A percentile compares a stretch with the other conserved stretches of the same genome.
These are phyloP conservation scores for Cladophialophora bantiana DNA, from an alignment of 2,329 filamentous ascomycete species.

Conservation along the genomic window DNA sequence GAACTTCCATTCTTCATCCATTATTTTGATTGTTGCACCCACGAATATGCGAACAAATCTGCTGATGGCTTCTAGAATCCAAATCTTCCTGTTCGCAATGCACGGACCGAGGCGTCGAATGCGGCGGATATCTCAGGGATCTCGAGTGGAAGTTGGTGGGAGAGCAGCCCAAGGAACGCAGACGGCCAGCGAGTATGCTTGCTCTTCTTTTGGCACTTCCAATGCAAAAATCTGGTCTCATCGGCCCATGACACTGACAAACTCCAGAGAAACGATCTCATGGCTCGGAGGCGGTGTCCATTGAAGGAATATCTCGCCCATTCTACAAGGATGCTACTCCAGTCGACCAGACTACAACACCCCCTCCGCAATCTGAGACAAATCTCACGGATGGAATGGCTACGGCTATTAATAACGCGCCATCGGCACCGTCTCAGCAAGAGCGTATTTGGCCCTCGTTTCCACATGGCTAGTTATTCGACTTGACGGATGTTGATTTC, in stretches of 20 bases:
- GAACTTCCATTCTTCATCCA: background rate
- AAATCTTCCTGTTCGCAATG: constrained; percentile 73
- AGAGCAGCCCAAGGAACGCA: constrained; percentile 3
- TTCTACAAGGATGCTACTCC: background rate
- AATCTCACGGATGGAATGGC: background rate
- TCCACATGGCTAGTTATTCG: constrained; percentile 16
- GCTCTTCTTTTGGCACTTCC: background rate
- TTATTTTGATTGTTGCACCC: background rate
- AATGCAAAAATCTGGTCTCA: background rate
- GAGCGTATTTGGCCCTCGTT: constrained; percentile 13
- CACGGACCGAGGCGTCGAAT: constrained; percentile 67
- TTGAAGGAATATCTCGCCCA: background rate
- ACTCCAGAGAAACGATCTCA: background rate
- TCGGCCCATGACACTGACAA: background rate
- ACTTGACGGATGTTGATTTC: constrained; percentile 20
- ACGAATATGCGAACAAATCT: too few species aligned
- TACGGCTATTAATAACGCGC: background rate
- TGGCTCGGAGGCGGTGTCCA: background rate
- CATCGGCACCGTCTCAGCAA: background rate
- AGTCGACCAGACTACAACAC: background rate
- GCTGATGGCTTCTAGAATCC: constrained; percentile 50
- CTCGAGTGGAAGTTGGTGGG: constrained; percentile 14
- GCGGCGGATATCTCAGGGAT: constrained; percentile 64
- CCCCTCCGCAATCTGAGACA: background rate
- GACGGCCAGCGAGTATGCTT: background rate